Evolutionary conservation across 2,329 filamentous ascomycete species (phyloP).

Genomic region (Fusarium citri): DNA sequence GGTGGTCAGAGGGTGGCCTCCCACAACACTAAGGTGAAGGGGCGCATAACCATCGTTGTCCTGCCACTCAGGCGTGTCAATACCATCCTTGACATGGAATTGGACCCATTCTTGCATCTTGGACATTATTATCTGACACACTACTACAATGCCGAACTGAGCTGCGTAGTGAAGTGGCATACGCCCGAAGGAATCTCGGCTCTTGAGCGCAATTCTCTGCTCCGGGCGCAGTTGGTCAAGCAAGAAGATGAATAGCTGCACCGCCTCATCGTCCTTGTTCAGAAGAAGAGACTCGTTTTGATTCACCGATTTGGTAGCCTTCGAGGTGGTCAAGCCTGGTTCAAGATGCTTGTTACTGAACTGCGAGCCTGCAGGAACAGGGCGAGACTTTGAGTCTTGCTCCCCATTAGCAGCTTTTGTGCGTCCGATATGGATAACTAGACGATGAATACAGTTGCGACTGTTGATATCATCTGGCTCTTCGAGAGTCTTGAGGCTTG

Average conservation of each 20-base stretch:
- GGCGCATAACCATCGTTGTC: constrained; percentile 92
- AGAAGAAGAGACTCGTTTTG: constrained; percentile 76
- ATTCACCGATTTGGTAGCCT: constrained; percentile 69
- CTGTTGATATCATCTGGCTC: constrained; percentile 94
- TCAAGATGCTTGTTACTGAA: constrained; percentile 80
- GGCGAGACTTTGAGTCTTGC: constrained; percentile 63
- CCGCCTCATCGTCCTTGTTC: constrained; percentile 77
- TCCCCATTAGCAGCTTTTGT: constrained; percentile 66
- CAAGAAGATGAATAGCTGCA: constrained; percentile 72
- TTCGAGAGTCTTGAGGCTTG: constrained; percentile 76
- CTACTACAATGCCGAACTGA: constrained; percentile 92
- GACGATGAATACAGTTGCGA: constrained; percentile 90
- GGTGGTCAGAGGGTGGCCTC: constrained; percentile 89
- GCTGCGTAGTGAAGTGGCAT: constrained; percentile 93
- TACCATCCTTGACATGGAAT: constrained; percentile 85
- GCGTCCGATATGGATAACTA: constrained; percentile 92
- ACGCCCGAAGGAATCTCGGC: constrained; percentile 82
- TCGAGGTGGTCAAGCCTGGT: constrained; percentile 76
- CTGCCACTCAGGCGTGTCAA: constrained; percentile 90
- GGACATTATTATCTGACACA: constrained; percentile 87
- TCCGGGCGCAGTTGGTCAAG: constrained; percentile 75
- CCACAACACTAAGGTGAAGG: constrained; percentile 90
- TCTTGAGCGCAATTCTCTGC: constrained; percentile 75
- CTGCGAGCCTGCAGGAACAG: constrained; percentile 62
- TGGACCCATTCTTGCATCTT: constrained; percentile 91